Percentiles rank a stretch among this genome's conserved stretches.
Evolutionary conservation across 345 rosid species (phyloP).

Genomic region (Acer yangbiense): DNA sequence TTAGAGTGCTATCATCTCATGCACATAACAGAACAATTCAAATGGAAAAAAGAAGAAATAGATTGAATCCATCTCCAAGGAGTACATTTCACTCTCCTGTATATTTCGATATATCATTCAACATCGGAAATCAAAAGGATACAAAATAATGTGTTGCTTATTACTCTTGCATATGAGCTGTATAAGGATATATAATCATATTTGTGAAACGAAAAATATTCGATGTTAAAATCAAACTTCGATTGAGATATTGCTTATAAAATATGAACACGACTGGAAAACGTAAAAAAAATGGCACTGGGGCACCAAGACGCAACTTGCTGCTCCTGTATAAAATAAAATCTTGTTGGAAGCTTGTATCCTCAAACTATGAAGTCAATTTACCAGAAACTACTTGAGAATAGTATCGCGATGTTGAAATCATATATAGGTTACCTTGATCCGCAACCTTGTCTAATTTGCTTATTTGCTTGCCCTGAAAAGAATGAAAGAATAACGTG

Average conservation of each 20-base stretch:
- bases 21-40: no score
- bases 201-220: no score
- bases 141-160: background rate
- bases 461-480: constrained; percentile 23
- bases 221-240: no score
- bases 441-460: constrained; percentile 4
- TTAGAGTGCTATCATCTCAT: no score
- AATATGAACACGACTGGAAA: no score
- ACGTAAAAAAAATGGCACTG: no score
- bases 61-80: no score
- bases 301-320: background rate
- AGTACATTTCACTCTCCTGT: background rate
- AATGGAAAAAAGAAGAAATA: no score
- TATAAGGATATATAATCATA: no score
- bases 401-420: background rate
- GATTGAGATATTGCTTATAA: no score
- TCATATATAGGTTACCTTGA: background rate
- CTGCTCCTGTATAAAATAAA: background rate
- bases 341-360: constrained; percentile 6
- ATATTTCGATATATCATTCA: background rate
- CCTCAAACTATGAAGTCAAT: background rate
- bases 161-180: background rate
- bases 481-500: background rate
- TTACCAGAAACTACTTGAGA: background rate
- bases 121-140: background rate